Evolutionary conservation across 805 yeast genomes (phyloP), one percentile per base, ranked within the genome.

Genomic region (Wickerhamiella sergipiensis): DNA sequence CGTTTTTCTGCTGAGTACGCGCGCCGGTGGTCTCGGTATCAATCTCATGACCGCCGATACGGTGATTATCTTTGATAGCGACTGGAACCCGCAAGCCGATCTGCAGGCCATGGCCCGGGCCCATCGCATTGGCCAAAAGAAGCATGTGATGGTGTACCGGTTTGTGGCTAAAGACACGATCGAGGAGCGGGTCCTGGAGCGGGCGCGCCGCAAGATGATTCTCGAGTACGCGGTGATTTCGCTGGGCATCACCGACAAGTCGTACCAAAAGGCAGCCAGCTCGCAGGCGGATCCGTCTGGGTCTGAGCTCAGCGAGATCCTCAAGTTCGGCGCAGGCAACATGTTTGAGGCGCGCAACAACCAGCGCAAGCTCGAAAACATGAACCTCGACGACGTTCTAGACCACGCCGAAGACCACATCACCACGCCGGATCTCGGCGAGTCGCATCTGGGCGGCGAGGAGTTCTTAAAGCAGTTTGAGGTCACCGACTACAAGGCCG

Each of bases 51-150:
- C 98, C 6, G 99, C 99, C 3, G 99, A 92, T 64, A 92, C 99
- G 7, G 99, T 92, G 26, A 86, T 92, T 59, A 90, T 92, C 42
- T 92, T 92, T 68, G 98, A 92, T 68, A 86, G 95, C 4, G 98
- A 92, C 70, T 92, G 98, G 98, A 92, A 92, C 64, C 98, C 98
- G 0, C 98, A 92, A 67, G 98, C 98, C 0, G 98, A 92, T 74
- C 73, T 92, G 61, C 98, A 92, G 69, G 98, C 98, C 1, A 92
- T 92, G 98, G 98, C 98, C 0, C 80, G 98, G 69, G 98, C 98
- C 2, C 99, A 92, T 70, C 81, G 99, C 73, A 92, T 92, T 64
- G 99, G 99, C n/a, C 99, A 92, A 67, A 92, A 89, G 68, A 88
- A 86, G 61, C 98, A 92, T 68, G 99, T 92, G 38, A 86, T 87